Base-by-base conservation (phyloP, 495 filamentous ascomycete genomes). In the Beverwykella pulmonaria region DNA sequence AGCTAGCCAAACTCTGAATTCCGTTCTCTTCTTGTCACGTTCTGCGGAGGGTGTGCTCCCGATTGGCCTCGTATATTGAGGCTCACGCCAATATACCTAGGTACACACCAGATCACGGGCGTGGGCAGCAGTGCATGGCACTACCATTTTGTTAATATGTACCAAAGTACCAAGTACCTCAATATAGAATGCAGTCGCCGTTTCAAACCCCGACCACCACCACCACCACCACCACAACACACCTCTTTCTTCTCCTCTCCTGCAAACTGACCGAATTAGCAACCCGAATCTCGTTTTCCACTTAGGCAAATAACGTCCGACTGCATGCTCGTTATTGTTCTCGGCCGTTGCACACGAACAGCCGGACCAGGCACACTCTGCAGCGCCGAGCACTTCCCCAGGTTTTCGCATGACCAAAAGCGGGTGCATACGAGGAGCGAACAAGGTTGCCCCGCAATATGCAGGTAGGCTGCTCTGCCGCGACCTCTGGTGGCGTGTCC, bases 91-190 rank as follows among this genome's bases (percentile, higher is more conserved):
- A 62, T 62, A 34, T 53, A 22, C 30, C 52, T n/a, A 59, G 53
- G 50, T 12, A 27, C n/a, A n/a, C n/a, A n/a, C n/a, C n/a, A n/a
- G n/a, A n/a, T n/a, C n/a, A n/a, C n/a, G n/a, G n/a, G n/a, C 30
- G 30, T 34, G 63, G 63, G 63, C 63, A 67, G 34, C 56, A 67
- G 26, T 67, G 63, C 63, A 67, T 67, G 48, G 22, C 48, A 34
- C 63, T 60, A 54, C 27, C 34, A 47, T 32, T 19, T 25, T 1
- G 14, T 46, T 47, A 41, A 60, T 54, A 53, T 53, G 27, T 53
- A 34, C 32, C 32, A 34, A 34, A 6, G 32, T 34, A 44, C 39
- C 52, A 32, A 29, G 26, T 39, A 39, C 20, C 39, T 39, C 1
- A 36, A 23, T n/a, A 8, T 26, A n/a, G 22, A 17, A 55, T 55